A percentile compares a stretch with the other conserved stretches of the same genome.
Conservation (phyloP, 306 rosid genomes). For the Prunus mira region DNA sequence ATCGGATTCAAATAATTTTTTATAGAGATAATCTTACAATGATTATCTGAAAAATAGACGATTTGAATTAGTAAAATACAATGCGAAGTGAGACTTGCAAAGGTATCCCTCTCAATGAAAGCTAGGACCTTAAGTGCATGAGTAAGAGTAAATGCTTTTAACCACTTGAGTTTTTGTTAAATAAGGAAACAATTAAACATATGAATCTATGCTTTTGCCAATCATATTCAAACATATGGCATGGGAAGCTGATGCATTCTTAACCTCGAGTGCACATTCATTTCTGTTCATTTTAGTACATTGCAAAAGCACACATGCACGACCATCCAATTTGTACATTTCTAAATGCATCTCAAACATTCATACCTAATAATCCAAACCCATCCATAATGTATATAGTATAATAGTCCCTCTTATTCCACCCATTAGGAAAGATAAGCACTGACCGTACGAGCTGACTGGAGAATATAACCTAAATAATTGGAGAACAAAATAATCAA, state of each 20-base stretch:
- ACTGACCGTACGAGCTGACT: constrained; percentile 1
- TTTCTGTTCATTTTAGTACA: no score
- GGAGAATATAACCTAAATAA: neutral
- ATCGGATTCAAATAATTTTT: no score
- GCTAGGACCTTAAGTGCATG: no score
- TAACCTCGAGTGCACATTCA: no score
- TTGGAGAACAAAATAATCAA: neutral
- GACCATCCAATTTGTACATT: neutral
- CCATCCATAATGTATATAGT: neutral
- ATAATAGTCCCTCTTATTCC: neutral
- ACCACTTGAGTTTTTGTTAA: neutral
- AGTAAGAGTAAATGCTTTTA: rapidly evolving
- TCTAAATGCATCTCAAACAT: neutral
- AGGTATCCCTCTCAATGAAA: no score
- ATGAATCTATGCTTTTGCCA: neutral
- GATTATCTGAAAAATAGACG: no score
- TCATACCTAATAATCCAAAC: neutral
- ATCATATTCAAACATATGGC: neutral
- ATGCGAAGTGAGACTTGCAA: rapidly evolving
- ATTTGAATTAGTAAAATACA: no score
- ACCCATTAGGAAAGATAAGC: neutral
- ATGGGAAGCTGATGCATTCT: neutral
- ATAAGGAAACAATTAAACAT: neutral
- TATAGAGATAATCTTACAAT: no score
- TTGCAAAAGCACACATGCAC: neutral